Evolutionary conservation across 2,329 filamentous ascomycete genomes (phyloP), one percentile per base, ranked within the genome.

Genomic region (Paecilomyces formosus): DNA sequence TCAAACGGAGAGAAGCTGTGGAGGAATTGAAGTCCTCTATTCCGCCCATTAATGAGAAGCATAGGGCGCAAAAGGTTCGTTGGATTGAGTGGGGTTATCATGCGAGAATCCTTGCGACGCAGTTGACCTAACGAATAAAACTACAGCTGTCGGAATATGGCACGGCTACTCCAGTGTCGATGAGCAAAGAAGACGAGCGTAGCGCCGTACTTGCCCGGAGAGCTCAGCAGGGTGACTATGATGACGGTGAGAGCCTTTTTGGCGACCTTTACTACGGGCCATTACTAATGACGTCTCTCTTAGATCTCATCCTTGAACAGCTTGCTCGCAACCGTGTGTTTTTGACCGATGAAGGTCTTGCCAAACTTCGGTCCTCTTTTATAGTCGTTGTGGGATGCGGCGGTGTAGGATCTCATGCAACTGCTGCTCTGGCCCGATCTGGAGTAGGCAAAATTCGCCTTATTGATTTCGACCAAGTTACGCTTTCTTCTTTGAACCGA

Each of bases 381-480:
- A 84, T 99, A 53, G 82, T 97, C 45, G 84, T 99, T 1, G 92
- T 99, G 11, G 94, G 94, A 3, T 93, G 92, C 65, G 94, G 94
- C 62, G 94, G 94, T 50, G 94, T 99, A 4, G 94, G 94, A 53
- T 97, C 92, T 6, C 95, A 99, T 78, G 92, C 90, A 62, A 85
- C 88, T 3, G 88, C 92, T 1, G 88, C 94, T 3, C 85, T 99
- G 30, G 88, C 91, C 4, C 87, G 94, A 30, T 96, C 92, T 0
- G 94, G 94, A 31, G 91, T 96, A 51, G 87, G 88, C n/a, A 88
- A 86, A 66, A 82, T 99, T 57, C 87, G 94, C 0, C 83, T 99
- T 39, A 86, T 99, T 65, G 94, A 99, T 74, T 99, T 99, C 72
- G 94, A 99, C 72, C 94, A 99, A 80, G 93, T 99, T 33, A 96